Evolutionary conservation across 768 basidiomycete species (phyloP), one percentile per base, ranked within the genome.

Genomic region (Leccinum arenicola): DNA sequence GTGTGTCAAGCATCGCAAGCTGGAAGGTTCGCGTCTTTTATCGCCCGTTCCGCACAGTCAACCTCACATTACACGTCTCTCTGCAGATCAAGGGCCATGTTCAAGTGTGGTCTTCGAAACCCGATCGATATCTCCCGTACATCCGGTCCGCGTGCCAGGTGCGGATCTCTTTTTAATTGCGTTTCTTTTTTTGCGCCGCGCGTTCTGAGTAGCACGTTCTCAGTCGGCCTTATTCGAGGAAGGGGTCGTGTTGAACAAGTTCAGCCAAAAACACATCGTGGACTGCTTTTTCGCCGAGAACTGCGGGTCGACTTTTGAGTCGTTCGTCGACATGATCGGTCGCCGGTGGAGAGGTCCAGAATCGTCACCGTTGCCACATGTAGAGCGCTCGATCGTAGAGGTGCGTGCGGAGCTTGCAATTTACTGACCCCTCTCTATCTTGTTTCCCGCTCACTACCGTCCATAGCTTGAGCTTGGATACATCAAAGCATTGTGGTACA

Each of bases 71-170:
- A 60, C 49, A 12, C 52, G 3, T 3, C 23, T 3, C 40, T 23
- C 50, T 21, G 21, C 50, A 80, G 86, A 72, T 79, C 19, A 79
- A 77, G 43, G 87, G 85, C 0, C 75, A 80, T 43, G 70, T 85
- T 17, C 78, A 79, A 35, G 67, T 76, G 17, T 86, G 82, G 82
- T 67, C 75, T 5, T 75, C 76, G 5, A 71, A 73, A 31, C 74
- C 75, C 17, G 70, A 75, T 36, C 73, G 70, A 50, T 76, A 75
- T 17, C 70, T 78, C 6, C 79, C 89, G 0, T 91, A 87, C 64
- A 67, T 86, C 12, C 82, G 91, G 19, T 88, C 89, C 14, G 73
- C 81, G 29, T 78, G 76, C 6, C 89, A 90, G 80, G 89, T 84
- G 64, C 50, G 76, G 62, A 38, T 15, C 11, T 50, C 33, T 53